Percentiles rank a stretch among this genome's conserved stretches.
Conservation (phyloP, 208 protist species). For the Leishmania turanica region DNA sequence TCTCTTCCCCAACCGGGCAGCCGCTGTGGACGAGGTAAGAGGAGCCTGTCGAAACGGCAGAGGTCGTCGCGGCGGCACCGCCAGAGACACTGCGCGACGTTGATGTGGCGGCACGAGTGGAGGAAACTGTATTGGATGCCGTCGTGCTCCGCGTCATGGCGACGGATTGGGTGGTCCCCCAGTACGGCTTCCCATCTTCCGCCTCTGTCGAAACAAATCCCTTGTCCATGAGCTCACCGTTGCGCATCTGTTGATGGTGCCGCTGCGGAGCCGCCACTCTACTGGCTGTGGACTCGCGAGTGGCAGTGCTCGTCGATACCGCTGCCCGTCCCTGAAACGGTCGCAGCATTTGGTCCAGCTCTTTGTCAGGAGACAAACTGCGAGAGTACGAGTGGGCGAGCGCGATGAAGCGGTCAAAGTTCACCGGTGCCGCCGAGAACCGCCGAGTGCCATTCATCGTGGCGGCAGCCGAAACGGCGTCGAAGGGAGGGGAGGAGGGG, state of each 20-base stretch:
- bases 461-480: background rate
- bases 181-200: background rate
- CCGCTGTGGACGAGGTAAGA: background rate
- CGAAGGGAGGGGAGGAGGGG: background rate
- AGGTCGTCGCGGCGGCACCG: conserved; percentile 4
- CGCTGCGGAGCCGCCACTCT: background rate
- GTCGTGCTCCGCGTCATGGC: background rate
- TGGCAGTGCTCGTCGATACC: background rate
- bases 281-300: conserved; percentile 1
- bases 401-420: conserved; percentile 73
- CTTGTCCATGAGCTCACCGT: background rate
- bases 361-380: conserved; percentile 71
- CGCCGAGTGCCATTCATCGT: conserved; percentile 11
- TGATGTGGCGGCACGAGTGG: conserved; percentile 23
- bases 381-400: conserved; percentile 46
- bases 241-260: background rate
- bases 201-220: background rate
- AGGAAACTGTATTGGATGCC: background rate
- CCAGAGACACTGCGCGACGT: conserved; percentile 16
- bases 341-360: conserved; percentile 77
- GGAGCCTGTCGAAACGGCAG: background rate
- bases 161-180: no score
- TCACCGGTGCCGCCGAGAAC: conserved; percentile 47
- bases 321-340: conserved; percentile 23
- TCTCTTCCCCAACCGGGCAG: conserved; percentile 13